Conservation (phyloP, 768 basidiomycete genomes). For the Amanita muscaria region DNA sequence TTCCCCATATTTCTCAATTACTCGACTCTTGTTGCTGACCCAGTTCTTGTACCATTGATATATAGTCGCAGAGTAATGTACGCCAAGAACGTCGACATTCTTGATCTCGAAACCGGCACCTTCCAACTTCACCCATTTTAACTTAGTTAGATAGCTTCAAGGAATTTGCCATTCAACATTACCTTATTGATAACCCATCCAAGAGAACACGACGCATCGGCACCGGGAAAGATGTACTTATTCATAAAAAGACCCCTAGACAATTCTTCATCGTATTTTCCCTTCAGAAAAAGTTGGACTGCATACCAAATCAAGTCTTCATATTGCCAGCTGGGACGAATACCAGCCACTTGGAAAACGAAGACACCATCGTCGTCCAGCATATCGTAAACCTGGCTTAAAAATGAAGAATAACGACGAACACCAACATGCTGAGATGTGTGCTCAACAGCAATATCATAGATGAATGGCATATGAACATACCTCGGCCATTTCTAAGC, state of each 20-base stretch:
- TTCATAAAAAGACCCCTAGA: conserved; percentile 91
- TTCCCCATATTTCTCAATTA: conserved; percentile 84
- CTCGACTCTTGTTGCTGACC: conserved; percentile 86
- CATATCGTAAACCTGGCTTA: conserved; percentile 86
- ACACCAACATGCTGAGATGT: conserved; percentile 79
- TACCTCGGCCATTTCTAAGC: conserved; percentile 97
- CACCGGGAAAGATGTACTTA: conserved; percentile 98
- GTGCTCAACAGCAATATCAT: background rate
- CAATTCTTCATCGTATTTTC: background rate
- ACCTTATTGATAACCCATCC: conserved; percentile 82
- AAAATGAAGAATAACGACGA: conserved; percentile 82
- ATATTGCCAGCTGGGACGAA: conserved; percentile 94
- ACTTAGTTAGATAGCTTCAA: background rate
- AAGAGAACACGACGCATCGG: conserved; percentile 91
- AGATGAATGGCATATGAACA: conserved; percentile 10
- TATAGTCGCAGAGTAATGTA: conserved; percentile 91
- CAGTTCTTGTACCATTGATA: conserved; percentile 97
- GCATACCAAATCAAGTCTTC: conserved; percentile 91
- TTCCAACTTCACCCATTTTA: conserved; percentile 51
- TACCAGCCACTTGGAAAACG: conserved; percentile 95
- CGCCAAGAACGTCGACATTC: conserved; percentile 92
- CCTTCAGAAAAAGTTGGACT: background rate
- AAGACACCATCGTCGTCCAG: conserved; percentile 92
- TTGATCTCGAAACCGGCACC: conserved; percentile 94
- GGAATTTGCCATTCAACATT: background rate